Evolutionary conservation across 805 yeast genomes (phyloP), one percentile per base, ranked within the genome.

Genomic region (Yarrowia alimentaria): DNA sequence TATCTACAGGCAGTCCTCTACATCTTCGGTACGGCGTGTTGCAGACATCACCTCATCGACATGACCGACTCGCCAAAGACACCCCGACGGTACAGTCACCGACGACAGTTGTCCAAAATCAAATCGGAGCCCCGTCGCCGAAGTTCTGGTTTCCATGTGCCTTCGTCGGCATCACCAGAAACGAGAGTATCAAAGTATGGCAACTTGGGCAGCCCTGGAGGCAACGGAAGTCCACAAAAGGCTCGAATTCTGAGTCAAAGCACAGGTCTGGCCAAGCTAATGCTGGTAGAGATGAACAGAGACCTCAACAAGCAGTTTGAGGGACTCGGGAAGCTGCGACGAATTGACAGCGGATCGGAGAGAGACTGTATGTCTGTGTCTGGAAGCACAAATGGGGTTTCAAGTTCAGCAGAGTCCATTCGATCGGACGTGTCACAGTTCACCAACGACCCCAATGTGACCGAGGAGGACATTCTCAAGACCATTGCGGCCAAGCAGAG

Each of bases 401-500:
- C n/a, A n/a, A n/a, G n/a, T n/a, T 24, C 30, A 18, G 30, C 30
- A 17, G 30, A 21, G 3, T 37, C 43, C 2, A 24, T 40, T 17
- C n/a, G 47, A 13, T 40, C 47, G 1, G 47, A 37, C 16, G 43
- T 37, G 22, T 24, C 43, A 13, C 16, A 21, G 9, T 24, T 37
- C 30, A 37, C 43, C 11, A 4, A 9, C 2, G 47, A 40, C 14
- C 33, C 47, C 18, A 40, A 40, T 13, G 35, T 30, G 6, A 31
- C 37, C 7, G 37, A 30, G 6, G 37, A 43, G 7, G 50, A 43
- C 12, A 14, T 43, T 21, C 50, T 43, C 18, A 31, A 30, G 17
- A 37, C 50, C 21, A 43, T 43, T 43, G 50, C 50, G 2, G 37
- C 37, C 22, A 43, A 43, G 37, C 50, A 43, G 30, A 21, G 50